Evolutionary conservation across 164 flowering plant genomes (phyloP), one percentile per base, ranked within the genome.

Genomic region (Chloranthus sessilifolius): DNA sequence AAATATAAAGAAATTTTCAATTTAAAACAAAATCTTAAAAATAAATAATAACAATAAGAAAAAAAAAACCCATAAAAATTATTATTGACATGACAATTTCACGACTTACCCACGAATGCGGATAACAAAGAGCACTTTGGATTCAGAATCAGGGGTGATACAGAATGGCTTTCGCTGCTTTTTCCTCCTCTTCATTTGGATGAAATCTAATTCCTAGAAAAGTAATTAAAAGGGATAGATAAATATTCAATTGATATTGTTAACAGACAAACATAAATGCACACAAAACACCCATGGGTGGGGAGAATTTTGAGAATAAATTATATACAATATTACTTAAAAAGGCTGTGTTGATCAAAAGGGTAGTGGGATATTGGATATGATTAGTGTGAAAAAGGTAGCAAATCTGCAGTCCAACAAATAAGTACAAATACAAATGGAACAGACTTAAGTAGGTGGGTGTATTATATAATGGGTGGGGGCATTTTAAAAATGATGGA

Each of bases 71-170:
- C n/a, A n/a, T 7, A 30, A 48, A 28, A 15, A 26, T n/a, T n/a
- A n/a, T n/a, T n/a, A n/a, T n/a, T n/a, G n/a, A n/a, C n/a, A n/a
- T 3, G 3, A 14, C 15, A 37, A 11, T 7, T 14, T 35, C n/a
- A 28, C 8, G 52, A 51, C 86, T 30, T 28, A 90, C 98, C 91
- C 88, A 27, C 66, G 70, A 23, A 88, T 80, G 58, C 98, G 89
- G 51, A 85, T 65, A 45, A 88, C 55, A 42, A 91, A 81, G 39
- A 87, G 75, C 35, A 88, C 73, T 56, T 75, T 70, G 14, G 81
- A 74, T 8, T 71, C 64, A 45, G 70, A 59, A 10, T 40, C 43
- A n/a, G 14, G 2, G 50, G 14, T 16, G 25, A 23, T 6, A 9
- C n/a, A n/a, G 1, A 62, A 52, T 6, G 63, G 37, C 45, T 56